Percentiles rank a stretch among this genome's conserved stretches.
These are phyloP conservation scores for Fusarium sp. DNA, from an alignment of 2,329 filamentous ascomycete genomes.

Conservation along the genomic window DNA sequence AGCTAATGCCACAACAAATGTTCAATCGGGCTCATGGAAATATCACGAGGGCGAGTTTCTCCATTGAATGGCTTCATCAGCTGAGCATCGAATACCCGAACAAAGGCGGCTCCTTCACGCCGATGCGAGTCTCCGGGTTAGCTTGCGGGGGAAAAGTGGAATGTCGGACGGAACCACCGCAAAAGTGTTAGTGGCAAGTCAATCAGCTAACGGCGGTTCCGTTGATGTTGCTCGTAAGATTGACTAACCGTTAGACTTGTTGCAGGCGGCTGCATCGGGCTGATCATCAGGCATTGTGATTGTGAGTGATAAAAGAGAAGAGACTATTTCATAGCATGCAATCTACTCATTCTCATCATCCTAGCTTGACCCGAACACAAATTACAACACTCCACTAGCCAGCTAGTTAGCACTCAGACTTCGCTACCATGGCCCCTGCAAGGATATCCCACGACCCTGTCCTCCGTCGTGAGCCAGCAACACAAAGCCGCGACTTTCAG, in stretches of 20 bases:
- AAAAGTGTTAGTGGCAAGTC: neutral
- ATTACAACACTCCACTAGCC: too few relatives aligned
- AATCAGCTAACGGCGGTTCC: neutral
- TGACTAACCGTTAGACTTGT: too few relatives aligned
- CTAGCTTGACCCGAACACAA: neutral
- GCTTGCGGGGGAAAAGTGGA: slow-evolving; percentile 1
- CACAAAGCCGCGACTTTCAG: slow-evolving; percentile 10
- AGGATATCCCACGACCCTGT: slow-evolving; percentile 14
- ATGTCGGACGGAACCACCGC: neutral
- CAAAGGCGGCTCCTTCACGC: neutral
- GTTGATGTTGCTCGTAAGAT: neutral
- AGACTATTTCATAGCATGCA: neutral
- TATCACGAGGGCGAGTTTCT: neutral
- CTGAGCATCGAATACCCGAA: neutral
- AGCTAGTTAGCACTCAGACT: neutral
- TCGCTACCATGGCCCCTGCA: slow-evolving; percentile 8
- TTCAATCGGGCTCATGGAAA: neutral
- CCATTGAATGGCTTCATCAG: too few relatives aligned
- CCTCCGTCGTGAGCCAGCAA: slow-evolving; percentile 12
- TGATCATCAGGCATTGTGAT: neutral
- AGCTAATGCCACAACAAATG: neutral
- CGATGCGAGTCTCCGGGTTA: too few relatives aligned
- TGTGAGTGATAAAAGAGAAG: neutral
- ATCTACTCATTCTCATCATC: neutral
- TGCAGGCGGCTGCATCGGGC: neutral